phyloP scores from a whole-genome alignment of 139 green algal species.

The Yamagishiella unicocca region DNA sequence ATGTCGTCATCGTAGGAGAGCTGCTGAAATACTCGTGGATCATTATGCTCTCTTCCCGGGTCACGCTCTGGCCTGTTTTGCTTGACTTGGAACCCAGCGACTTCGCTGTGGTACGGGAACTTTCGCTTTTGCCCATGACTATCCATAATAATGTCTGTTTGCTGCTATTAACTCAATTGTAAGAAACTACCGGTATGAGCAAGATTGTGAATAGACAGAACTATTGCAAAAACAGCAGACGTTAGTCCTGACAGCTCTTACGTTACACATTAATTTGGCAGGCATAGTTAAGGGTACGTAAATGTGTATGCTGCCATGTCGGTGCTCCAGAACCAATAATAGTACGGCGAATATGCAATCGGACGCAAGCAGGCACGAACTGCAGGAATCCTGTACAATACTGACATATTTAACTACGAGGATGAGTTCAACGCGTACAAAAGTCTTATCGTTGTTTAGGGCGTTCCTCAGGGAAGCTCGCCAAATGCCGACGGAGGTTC shows the following conservation, averaged over 20 bases:
- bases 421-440: neutral
- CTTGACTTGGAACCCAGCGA: constrained; percentile 31
- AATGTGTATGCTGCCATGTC: too few species aligned
- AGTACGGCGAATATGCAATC: too few species aligned
- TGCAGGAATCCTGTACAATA: too few species aligned
- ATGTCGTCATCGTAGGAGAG: constrained; percentile 21
- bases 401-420: neutral
- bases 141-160: neutral
- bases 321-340: too few species aligned
- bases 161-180: neutral
- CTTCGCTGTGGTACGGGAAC: constrained; percentile 48
- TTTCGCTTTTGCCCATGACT: constrained; percentile 34
- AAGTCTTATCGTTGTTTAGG: constrained; percentile 7
- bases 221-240: too few species aligned
- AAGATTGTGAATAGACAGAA: too few species aligned
- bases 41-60: constrained; percentile 50
- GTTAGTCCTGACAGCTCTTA: too few species aligned
- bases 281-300: too few species aligned
- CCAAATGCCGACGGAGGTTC: constrained; percentile 12
- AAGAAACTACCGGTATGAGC: too few species aligned
- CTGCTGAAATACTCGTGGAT: constrained; percentile 70
- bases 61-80: constrained; percentile 19
- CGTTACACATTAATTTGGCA: too few species aligned
- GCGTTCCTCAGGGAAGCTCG: constrained; percentile 24
- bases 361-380: too few species aligned